phyloP scores from a whole-genome alignment of 225 moss, liverwort and hornwort genomes.

The Pleurozium schreberi region DNA sequence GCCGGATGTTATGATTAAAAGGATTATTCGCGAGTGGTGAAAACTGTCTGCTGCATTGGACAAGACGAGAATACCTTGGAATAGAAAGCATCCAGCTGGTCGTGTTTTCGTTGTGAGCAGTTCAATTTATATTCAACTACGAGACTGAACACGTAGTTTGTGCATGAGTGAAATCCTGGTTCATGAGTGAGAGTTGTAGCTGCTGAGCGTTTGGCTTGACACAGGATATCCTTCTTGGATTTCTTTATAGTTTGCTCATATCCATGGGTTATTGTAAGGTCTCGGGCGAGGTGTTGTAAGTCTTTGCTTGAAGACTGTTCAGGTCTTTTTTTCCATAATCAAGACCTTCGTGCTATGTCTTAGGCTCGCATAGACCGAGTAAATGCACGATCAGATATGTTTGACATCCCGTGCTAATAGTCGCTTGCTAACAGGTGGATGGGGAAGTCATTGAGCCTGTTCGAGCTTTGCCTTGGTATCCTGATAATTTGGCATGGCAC shows the following conservation, averaged over 20 bases:
- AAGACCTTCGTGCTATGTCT: background rate
- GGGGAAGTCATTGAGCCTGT: slow-evolving; percentile 67
- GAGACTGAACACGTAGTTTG: background rate
- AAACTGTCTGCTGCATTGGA: background rate
- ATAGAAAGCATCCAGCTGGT: background rate
- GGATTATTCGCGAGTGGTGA: background rate
- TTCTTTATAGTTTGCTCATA: background rate
- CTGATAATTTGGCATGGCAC: slow-evolving; percentile 81
- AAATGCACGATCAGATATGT: background rate
- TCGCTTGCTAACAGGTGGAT: slow-evolving; percentile 44
- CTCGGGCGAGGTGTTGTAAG: background rate
- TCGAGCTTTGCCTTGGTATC: slow-evolving; percentile 73
- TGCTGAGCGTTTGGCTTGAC: background rate
- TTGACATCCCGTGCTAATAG: background rate
- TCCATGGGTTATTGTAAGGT: background rate
- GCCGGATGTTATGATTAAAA: background rate
- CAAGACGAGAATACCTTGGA: background rate
- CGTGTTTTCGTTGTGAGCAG: background rate
- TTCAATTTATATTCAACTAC: background rate
- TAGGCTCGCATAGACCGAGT: background rate
- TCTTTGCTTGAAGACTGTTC: background rate
- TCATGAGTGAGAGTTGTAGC: background rate
- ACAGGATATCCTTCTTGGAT: background rate
- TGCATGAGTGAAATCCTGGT: background rate
- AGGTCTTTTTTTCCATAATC: background rate